phyloP scores from a whole-genome alignment of 495 filamentous ascomycete species.

The Xylaria flabelliformis region DNA sequence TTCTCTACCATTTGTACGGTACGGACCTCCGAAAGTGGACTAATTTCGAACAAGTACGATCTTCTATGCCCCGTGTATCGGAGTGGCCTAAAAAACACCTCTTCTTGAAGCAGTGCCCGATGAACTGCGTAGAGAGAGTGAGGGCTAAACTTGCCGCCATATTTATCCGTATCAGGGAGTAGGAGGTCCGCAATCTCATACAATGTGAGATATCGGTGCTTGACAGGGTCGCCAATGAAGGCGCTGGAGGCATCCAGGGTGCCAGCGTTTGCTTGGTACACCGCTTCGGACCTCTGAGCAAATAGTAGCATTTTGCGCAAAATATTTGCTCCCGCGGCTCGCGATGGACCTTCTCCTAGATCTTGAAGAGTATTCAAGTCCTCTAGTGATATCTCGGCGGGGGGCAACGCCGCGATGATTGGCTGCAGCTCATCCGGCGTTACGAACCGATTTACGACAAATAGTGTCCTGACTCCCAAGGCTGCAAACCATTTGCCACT shows the following conservation, averaged over 20 bases:
- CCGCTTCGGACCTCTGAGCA: slow-evolving; percentile 51
- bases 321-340: slow-evolving; percentile 55
- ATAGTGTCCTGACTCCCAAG: slow-evolving; percentile 54
- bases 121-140: slow-evolving; percentile 73
- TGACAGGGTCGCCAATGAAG: slow-evolving; percentile 56
- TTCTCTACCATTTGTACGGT: slow-evolving; percentile 39
- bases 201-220: slow-evolving; percentile 62
- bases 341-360: slow-evolving; percentile 58
- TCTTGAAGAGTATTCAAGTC: slow-evolving; percentile 54
- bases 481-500: slow-evolving; percentile 76
- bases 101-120: slow-evolving; percentile 62
- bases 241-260: slow-evolving; percentile 56
- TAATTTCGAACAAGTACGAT: slow-evolving; percentile 49
- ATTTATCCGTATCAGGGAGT: slow-evolving; percentile 53
- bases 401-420: slow-evolving; percentile 69
- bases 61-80: slow-evolving; percentile 41
- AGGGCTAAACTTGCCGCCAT: slow-evolving; percentile 53
- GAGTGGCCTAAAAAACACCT: slow-evolving; percentile 56
- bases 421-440: slow-evolving; percentile 60
- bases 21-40: slow-evolving; percentile 38
- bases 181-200: slow-evolving; percentile 65
- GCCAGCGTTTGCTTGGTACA: slow-evolving; percentile 59
- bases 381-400: slow-evolving; percentile 43
- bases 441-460: slow-evolving; percentile 70
- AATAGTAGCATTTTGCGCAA: slow-evolving; percentile 62